Percentiles rank a stretch among this genome's conserved stretches.
phyloP scores from a whole-genome alignment of 768 basidiomycete species.

The Termitomyces sp. region DNA sequence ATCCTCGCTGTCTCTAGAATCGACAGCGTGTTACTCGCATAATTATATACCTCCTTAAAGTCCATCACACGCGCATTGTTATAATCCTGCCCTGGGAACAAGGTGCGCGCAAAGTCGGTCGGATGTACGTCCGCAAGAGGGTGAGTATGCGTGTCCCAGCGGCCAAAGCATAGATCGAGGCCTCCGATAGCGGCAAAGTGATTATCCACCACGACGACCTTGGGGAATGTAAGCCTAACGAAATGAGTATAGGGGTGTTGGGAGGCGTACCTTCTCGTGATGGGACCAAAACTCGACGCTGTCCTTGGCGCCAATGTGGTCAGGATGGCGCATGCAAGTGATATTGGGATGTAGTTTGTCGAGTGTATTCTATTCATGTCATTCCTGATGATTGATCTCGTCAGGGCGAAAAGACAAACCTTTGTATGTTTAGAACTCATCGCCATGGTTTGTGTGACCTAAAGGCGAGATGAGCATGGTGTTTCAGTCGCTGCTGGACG shows the following conservation, averaged over 20 bases:
- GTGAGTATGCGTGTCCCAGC: conserved; percentile 92
- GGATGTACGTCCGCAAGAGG: conserved; percentile 93
- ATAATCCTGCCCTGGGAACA: conserved; percentile 94
- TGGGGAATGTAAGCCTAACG: background rate
- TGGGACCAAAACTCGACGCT: conserved; percentile 87
- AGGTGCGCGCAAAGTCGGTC: conserved; percentile 70
- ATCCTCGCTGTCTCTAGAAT: conserved; percentile 68
- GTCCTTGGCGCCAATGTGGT: conserved; percentile 83
- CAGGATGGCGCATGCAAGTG: conserved; percentile 84
- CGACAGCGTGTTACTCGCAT: conserved; percentile 64
- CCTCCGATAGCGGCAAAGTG: conserved; percentile 86
- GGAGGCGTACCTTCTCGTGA: conserved; percentile 65
- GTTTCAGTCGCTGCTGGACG: background rate
- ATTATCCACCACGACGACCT: conserved; percentile 83
- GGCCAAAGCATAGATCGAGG: conserved; percentile 92
- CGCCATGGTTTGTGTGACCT: conserved; percentile 88
- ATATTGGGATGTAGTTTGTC: conserved; percentile 87
- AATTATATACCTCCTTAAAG: conserved; percentile 79
- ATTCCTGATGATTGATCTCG: background rate
- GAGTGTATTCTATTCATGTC: conserved; percentile 52
- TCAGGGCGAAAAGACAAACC: conserved; percentile 16
- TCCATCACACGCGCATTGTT: conserved; percentile 87
- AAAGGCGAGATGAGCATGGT: background rate
- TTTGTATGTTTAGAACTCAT: conserved; percentile 89
- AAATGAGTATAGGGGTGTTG: background rate